Conservation (phyloP, 306 rosid genomes). For the Castanea mollissima region DNA sequence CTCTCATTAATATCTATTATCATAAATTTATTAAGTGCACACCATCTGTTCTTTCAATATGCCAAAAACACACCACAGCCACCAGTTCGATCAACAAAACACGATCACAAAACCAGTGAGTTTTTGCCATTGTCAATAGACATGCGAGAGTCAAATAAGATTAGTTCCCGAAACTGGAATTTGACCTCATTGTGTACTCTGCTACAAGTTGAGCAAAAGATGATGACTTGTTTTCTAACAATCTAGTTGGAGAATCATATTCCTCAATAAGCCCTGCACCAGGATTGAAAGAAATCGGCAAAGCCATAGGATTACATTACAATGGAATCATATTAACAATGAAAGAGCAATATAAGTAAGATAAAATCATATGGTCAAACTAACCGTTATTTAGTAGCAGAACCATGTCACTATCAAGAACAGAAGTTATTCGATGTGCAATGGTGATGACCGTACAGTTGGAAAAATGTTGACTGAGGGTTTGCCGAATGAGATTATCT, state of each 20-base stretch:
- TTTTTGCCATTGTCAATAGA: conserved; percentile 4
- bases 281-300: neutral
- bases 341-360: neutral
- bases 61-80: no score
- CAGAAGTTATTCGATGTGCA: conserved; percentile 31
- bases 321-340: neutral
- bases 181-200: conserved; percentile 18
- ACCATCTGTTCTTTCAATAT: no score
- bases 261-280: conserved; percentile 41
- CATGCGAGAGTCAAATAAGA: no score
- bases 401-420: conserved; percentile 43
- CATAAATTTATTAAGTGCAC: no score
- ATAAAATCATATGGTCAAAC: neutral
- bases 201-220: no score
- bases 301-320: no score
- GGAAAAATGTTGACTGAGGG: conserved; percentile 39
- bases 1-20: no score
- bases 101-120: neutral
- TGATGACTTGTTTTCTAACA: neutral
- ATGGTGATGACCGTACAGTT: conserved; percentile 23
- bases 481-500: conserved; percentile 44
- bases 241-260: conserved; percentile 34
- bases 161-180: conserved; percentile 12
- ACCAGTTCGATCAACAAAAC: no score
- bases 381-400: conserved; percentile 37